Percentiles rank a stretch among this genome's conserved stretches.
These are phyloP conservation scores for Puya raimondii DNA, from an alignment of 176 grass and related monocot genomes.

Conservation along the genomic window DNA sequence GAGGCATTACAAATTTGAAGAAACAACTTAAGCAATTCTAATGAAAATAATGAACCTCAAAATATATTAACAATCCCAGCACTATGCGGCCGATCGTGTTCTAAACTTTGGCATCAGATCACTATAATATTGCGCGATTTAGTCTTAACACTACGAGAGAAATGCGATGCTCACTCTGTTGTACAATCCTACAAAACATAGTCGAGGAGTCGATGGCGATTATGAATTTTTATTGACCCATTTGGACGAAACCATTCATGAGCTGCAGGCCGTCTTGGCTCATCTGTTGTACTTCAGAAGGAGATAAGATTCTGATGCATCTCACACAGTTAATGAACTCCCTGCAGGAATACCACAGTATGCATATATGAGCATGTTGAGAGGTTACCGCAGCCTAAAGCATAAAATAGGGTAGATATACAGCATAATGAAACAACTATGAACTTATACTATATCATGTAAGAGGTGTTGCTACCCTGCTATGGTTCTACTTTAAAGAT, in stretches of 20 bases:
- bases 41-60: not conserved
- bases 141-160: too few species aligned
- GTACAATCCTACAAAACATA: not conserved
- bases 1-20: not conserved
- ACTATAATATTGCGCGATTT: not conserved
- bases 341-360: conserved; percentile 23
- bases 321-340: conserved; percentile 89
- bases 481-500: not conserved
- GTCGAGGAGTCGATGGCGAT: not conserved
- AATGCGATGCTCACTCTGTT: too few species aligned
- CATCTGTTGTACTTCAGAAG: conserved; percentile 91
- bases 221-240: conserved; percentile 16
- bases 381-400: not conserved
- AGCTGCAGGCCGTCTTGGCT: conserved; percentile 69
- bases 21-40: not conserved
- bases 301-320: conserved; percentile 82
- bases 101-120: not conserved
- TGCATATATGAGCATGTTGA: not conserved
- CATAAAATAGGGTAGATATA: not conserved
- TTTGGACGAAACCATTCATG: conserved; percentile 53
- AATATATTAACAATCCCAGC: conserved; percentile 2
- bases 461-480: not conserved
- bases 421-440: not conserved
- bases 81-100: not conserved
- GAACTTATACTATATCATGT: not conserved